Evolutionary conservation across 306 rosid genomes (phyloP), one percentile per base, ranked within the genome.

Genomic region (Vachellia pachyceras): DNA sequence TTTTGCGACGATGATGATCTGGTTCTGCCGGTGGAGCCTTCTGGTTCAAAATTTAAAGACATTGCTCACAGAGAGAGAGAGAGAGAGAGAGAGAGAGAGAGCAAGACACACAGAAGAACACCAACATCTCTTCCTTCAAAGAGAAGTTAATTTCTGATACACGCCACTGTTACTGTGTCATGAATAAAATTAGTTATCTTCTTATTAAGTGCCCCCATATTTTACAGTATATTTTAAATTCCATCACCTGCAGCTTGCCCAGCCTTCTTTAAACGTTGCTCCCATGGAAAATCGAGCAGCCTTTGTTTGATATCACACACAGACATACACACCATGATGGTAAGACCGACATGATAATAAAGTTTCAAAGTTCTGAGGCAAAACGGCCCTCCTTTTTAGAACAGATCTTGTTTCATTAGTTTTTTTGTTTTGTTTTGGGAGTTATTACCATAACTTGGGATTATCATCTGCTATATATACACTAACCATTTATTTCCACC

Each of bases 91-190:
- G 6, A 29, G 33, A 40, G 52, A 69, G 37, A 42, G 40, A 45
- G 60, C 12, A 25, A 71, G 42, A n/a, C n/a, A 46, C 42, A 33
- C 5, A 47, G 76, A 49, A 29, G 55, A 49, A 87, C 86, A 91
- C 92, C 87, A 87, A 92, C 97, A 92, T 92, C 91, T 90, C 97
- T 92, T 85, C 90, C 97, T 92, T 92, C 79, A 39, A 86, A 73
- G 78, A 79, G 84, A 94, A 90, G 96, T 83, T 73, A 79, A 85
- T 44, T 58, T 23, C 4, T 9, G 33, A 85, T 78, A 60, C 44
- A 76, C n/a, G 60, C 18, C 23, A 20, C 7, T n/a, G 65, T 46
- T 80, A 70, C 68, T 25, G 6, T 79, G 85, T 13, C 76, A 75
- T 79, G 85, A 82, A 73, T 52, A 77, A 44, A 45, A 23, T 80